phyloP scores from a whole-genome alignment of 1,139 yeast genomes.

The Taphrina confusa region DNA sequence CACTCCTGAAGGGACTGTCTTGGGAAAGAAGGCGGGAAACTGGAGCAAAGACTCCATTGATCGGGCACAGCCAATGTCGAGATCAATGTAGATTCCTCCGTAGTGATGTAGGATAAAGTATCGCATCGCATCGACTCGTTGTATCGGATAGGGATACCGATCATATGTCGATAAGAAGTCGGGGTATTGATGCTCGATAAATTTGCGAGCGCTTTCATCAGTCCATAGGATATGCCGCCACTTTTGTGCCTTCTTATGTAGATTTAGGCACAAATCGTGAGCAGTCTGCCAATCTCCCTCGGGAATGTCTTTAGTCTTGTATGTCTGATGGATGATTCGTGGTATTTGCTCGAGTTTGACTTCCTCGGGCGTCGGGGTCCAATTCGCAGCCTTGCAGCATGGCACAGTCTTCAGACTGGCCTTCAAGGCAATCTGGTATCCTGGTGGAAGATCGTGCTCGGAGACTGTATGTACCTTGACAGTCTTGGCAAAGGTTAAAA shows the following conservation, averaged over 20 bases:
- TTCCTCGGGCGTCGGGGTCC: constrained; percentile 12
- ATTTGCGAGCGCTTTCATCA: constrained; percentile 17
- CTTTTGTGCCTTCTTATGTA: constrained; percentile 1
- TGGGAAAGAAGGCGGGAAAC: constrained; percentile 20
- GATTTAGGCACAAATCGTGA: constrained; percentile 12
- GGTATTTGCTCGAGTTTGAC: constrained; percentile 11
- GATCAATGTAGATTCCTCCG: constrained; percentile 34
- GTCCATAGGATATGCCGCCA: constrained; percentile 35
- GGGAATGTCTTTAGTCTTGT: constrained; percentile 23
- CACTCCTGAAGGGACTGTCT: constrained; percentile 23
- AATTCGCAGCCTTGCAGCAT: constrained; percentile 11
- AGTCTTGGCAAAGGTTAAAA: constrained; percentile 3
- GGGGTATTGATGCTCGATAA: constrained; percentile 15
- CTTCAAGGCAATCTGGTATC: constrained; percentile 8
- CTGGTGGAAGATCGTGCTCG: constrained; percentile 6
- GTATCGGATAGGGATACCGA: constrained; percentile 30
- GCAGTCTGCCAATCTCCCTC: constrained; percentile 23
- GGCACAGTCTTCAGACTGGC: constrained; percentile 11
- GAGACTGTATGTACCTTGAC: not conserved
- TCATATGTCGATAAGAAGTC: constrained; percentile 19
- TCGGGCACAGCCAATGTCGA: constrained; percentile 33
- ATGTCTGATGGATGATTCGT: constrained; percentile 31
- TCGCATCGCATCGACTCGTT: constrained; percentile 33
- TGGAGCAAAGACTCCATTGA: constrained; percentile 25
- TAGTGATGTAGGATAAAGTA: constrained; percentile 30